Percentiles rank a stretch among this genome's conserved stretches.
Conservation (phyloP, 306 rosid genomes). For the Cicer chorassanicum region DNA sequence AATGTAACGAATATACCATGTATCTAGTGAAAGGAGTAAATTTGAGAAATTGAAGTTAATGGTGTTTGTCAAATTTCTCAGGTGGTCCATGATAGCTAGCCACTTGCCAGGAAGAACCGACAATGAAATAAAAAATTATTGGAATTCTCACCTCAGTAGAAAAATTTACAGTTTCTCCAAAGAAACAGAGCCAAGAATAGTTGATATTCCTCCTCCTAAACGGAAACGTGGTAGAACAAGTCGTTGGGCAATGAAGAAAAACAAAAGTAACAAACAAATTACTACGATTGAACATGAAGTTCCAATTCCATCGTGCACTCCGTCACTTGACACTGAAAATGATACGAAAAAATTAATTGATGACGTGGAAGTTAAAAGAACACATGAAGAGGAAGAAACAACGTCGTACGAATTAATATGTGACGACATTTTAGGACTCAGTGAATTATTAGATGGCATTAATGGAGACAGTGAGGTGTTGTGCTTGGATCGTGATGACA, state of each 20-base stretch:
- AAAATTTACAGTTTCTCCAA: slow-evolving; percentile 61
- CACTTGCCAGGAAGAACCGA: slow-evolving; percentile 95
- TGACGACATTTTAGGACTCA: slow-evolving; percentile 25
- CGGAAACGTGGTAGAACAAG: slow-evolving; percentile 65
- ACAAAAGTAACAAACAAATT: slow-evolving; percentile 41
- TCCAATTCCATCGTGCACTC: slow-evolving; percentile 34
- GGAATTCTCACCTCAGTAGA: slow-evolving; percentile 89
- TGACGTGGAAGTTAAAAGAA: neutral
- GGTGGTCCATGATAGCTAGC: slow-evolving; percentile 95
- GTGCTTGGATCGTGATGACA: slow-evolving; percentile 35
- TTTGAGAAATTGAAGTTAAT: neutral
- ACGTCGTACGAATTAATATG: neutral
- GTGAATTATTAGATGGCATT: slow-evolving; percentile 29
- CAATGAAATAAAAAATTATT: slow-evolving; percentile 89
- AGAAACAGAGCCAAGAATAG: neutral
- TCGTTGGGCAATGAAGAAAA: slow-evolving; percentile 70
- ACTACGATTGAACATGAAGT: neutral
- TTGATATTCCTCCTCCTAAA: slow-evolving; percentile 44
- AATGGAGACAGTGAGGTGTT: slow-evolving; percentile 46
- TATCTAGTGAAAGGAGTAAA: neutral
- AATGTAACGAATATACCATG: neutral
- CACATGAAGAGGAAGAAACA: slow-evolving; percentile 11
- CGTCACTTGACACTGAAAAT: slow-evolving; percentile 44
- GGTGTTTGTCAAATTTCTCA: slow-evolving; percentile 20
- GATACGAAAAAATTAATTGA: neutral